Percentiles rank a stretch among this genome's conserved stretches.
Evolutionary conservation across 75 land plant genomes (phyloP).

Genomic region (Sequoiadendron giganteum): DNA sequence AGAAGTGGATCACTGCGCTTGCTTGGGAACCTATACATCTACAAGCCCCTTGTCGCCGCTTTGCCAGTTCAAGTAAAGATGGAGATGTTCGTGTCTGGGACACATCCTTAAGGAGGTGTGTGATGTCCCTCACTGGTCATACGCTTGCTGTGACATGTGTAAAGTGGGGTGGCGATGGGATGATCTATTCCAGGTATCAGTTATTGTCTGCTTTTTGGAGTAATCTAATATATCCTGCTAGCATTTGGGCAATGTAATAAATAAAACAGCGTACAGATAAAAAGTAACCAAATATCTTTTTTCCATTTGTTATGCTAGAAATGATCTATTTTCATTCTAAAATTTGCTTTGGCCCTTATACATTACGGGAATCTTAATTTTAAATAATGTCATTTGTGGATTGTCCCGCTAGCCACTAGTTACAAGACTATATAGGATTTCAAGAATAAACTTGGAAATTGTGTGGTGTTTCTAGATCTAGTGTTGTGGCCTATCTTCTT

Average conservation of each 20-base stretch:
- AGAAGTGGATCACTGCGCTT: slow-evolving; percentile 95
- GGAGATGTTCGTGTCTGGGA: slow-evolving; percentile 99
- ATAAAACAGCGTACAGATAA: background rate
- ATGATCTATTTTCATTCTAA: background rate
- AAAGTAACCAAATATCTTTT: background rate
- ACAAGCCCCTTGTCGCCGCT: slow-evolving; percentile 85
- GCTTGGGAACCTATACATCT: slow-evolving; percentile 97
- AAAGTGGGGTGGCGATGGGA: slow-evolving; percentile 98
- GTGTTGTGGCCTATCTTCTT: no score
- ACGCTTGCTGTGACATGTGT: slow-evolving; percentile 97
- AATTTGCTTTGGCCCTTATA: background rate
- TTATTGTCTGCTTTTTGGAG: background rate
- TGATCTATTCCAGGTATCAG: slow-evolving; percentile 86
- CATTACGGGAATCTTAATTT: background rate
- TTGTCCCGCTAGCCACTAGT: no score
- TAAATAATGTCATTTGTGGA: background rate
- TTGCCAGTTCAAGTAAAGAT: slow-evolving; percentile 98
- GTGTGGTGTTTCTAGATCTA: no score
- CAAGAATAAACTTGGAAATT: no score
- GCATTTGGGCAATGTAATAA: background rate
- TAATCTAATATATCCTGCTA: background rate
- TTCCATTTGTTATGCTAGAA: background rate
- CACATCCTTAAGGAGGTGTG: slow-evolving; percentile 53
- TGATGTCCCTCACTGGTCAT: slow-evolving; percentile 79
- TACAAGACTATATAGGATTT: no score